Evolutionary conservation across 192 early-diverging fungal genomes (phyloP).

Genomic region (Entophlyctis luteolus): DNA sequence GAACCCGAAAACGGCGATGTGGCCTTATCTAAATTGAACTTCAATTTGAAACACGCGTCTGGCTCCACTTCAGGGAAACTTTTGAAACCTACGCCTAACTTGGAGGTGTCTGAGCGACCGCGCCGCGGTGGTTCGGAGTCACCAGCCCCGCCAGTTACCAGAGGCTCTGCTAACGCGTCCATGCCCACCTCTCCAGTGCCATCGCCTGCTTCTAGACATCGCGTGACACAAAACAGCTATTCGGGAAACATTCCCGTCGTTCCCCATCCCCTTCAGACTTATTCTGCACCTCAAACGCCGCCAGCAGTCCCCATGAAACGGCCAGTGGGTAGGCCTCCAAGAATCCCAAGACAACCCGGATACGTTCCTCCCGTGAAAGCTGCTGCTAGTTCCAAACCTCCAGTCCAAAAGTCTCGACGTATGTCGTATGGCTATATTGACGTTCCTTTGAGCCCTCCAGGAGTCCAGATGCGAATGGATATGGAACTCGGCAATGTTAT

Average conservation of each 20-base stretch:
- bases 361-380: neutral
- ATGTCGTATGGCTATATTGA: neutral
- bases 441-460: neutral
- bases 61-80: neutral
- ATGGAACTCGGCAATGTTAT: constrained; percentile 8
- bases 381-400: neutral
- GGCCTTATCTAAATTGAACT: constrained; percentile 5
- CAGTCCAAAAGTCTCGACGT: neutral
- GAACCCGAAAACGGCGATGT: constrained; percentile 17
- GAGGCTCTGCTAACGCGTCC: neutral
- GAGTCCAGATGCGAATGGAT: neutral
- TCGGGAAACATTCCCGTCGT: neutral
- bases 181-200: neutral
- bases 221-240: neutral
- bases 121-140: neutral
- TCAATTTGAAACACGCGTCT: neutral
- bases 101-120: neutral
- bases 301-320: neutral
- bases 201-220: neutral
- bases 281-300: neutral
- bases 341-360: neutral
- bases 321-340: neutral
- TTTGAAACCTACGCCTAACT: neutral
- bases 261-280: neutral
- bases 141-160: neutral